These are phyloP conservation scores for Pythium chondricola DNA, from an alignment of 352 stramenopile species.

Conservation along the genomic window DNA sequence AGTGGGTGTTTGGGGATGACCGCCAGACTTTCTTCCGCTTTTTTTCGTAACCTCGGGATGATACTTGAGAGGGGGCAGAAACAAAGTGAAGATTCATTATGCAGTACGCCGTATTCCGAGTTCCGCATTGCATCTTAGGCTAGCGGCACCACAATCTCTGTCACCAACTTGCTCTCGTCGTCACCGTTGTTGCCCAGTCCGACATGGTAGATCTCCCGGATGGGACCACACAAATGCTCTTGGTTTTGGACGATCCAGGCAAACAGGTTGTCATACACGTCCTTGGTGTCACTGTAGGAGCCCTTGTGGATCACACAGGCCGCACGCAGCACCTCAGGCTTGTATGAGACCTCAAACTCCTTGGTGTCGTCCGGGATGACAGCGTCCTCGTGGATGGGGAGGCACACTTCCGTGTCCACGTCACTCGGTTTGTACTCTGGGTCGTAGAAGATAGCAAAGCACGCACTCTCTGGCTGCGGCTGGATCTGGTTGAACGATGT, in stretches of 20 bases:
- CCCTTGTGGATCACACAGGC: slow-evolving; percentile 28
- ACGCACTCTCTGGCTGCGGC: too few species aligned
- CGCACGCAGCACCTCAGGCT: slow-evolving; percentile 19
- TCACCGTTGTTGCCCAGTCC: slow-evolving; percentile 15
- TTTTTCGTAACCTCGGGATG: too few species aligned
- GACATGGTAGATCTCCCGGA: slow-evolving; percentile 40
- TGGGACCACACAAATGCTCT: slow-evolving; percentile 20
- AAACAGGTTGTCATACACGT: slow-evolving; percentile 31
- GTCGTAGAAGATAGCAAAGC: slow-evolving; percentile 42
- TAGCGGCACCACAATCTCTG: slow-evolving; percentile 14
- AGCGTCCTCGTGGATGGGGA: slow-evolving; percentile 26
- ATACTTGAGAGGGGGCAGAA: too few species aligned
- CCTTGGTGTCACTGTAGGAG: slow-evolving; percentile 18
- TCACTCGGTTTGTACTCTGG: slow-evolving; percentile 25
- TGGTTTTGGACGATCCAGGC: slow-evolving; percentile 29
- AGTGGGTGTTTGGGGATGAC: too few species aligned
- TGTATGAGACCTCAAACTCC: slow-evolving; percentile 20
- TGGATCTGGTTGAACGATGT: too few species aligned
- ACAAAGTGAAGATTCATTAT: too few species aligned
- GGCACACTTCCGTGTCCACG: slow-evolving; percentile 49
- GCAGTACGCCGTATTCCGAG: too few species aligned
- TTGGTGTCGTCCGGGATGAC: slow-evolving; percentile 9
- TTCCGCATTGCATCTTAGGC: too few species aligned
- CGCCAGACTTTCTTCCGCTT: too few species aligned
- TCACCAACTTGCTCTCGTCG: slow-evolving; percentile 6